A percentile compares a stretch with the other conserved stretches of the same genome.
These are phyloP conservation scores for Apiotrichum domesticum DNA, from an alignment of 1,284 basidiomycete species.

Conservation along the genomic window DNA sequence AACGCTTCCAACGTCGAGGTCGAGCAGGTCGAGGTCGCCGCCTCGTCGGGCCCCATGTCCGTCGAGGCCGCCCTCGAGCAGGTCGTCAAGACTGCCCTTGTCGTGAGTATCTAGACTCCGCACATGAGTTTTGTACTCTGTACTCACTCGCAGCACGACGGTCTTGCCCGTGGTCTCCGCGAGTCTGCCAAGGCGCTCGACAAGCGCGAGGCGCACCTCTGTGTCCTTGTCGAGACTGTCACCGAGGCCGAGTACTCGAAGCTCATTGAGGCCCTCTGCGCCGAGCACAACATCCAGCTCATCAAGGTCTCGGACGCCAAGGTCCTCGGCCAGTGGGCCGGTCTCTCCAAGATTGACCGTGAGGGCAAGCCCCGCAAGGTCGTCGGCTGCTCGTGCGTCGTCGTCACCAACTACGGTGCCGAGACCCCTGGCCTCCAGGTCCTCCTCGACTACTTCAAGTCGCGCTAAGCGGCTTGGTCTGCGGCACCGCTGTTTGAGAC, in stretches of 20 bases:
- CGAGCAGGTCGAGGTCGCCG: constrained; percentile 65
- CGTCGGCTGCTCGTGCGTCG: constrained; percentile 92
- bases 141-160: constrained; percentile 60
- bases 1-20: constrained; percentile 59
- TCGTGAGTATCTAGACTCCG: background rate
- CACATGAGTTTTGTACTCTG: background rate
- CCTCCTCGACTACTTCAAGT: constrained; percentile 66
- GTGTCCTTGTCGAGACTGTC: constrained; percentile 98
- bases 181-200: constrained; percentile 98
- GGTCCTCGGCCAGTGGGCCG: constrained; percentile 95
- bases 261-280: constrained; percentile 98
- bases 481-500: background rate
- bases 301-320: constrained; percentile 98
- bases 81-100: constrained; percentile 67
- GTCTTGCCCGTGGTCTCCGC: constrained; percentile 94
- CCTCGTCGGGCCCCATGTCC: constrained; percentile 83
- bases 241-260: constrained; percentile 99
- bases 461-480: constrained; percentile 36
- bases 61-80: constrained; percentile 98
- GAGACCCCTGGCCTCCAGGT: constrained; percentile 96
- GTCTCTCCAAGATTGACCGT: constrained; percentile 98
- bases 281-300: constrained; percentile 97
- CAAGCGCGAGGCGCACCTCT: constrained; percentile 97
- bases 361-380: constrained; percentile 98
- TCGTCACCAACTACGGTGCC: constrained; percentile 95